A percentile compares a stretch with the other conserved stretches of the same genome.
These are phyloP conservation scores for Thyridium curvatum DNA, from an alignment of 2,329 filamentous ascomycete species.

Conservation along the genomic window DNA sequence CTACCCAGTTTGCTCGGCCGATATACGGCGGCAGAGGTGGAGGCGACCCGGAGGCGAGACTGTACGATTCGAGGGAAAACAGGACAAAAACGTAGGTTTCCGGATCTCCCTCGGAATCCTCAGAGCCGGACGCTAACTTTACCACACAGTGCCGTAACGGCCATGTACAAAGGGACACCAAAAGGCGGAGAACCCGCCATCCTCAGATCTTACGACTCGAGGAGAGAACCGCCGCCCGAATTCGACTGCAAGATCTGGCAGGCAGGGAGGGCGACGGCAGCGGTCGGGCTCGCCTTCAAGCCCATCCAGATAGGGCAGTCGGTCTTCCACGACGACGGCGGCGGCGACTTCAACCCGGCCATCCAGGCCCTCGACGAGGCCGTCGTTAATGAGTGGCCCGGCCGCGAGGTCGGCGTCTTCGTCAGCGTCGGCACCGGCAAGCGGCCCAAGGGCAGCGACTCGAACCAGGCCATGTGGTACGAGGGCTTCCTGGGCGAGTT, in stretches of 20 bases:
- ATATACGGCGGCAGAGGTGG: constrained; percentile 41
- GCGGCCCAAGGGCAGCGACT: constrained; percentile 58
- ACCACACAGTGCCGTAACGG: constrained; percentile 71
- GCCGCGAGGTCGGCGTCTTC: constrained; percentile 85
- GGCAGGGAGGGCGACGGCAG: constrained; percentile 87
- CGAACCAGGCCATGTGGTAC: constrained; percentile 78
- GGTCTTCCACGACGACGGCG: constrained; percentile 87
- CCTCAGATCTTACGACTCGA: constrained; percentile 89
- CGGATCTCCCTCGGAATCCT: too few species aligned
- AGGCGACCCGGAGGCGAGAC: constrained; percentile 75
- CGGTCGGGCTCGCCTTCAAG: constrained; percentile 91
- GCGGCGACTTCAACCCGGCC: constrained; percentile 85
- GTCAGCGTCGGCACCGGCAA: constrained; percentile 93
- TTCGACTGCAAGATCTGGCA: constrained; percentile 97
- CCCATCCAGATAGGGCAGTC: constrained; percentile 91
- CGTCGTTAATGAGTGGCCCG: constrained; percentile 88
- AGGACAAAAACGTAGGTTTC: constrained; percentile 87
- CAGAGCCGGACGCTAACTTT: background rate
- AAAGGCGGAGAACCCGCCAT: constrained; percentile 63
- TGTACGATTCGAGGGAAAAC: constrained; percentile 84
- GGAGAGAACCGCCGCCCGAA: constrained; percentile 83
- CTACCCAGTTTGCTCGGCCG: constrained; percentile 48
- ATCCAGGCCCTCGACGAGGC: constrained; percentile 86
- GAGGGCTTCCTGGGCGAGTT: constrained; percentile 90
- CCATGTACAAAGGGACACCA: constrained; percentile 78